A percentile compares a stretch with the other conserved stretches of the same genome.
phyloP scores from a whole-genome alignment of 148 eudicot species.

The Spergularia bocconei region DNA sequence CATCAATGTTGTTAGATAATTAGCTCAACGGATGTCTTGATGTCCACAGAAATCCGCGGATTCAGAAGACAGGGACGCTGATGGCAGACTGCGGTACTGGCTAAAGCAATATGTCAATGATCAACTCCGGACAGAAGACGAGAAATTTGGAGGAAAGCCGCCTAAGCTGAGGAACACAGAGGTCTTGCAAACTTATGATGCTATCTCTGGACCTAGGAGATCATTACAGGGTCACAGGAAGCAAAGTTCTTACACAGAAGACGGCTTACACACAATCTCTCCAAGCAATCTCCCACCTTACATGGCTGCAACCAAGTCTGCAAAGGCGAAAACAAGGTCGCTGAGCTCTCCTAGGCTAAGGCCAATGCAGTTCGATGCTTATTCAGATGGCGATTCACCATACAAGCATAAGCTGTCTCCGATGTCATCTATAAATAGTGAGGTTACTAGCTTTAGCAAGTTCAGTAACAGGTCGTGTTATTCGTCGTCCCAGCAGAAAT shows the following conservation, averaged over 20 bases:
- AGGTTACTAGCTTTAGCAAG: slow-evolving; percentile 38
- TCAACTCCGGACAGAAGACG: slow-evolving; percentile 40
- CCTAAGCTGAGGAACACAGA: slow-evolving; percentile 24
- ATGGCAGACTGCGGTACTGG: slow-evolving; percentile 54
- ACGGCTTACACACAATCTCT: slow-evolving; percentile 32
- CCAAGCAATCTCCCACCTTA: slow-evolving; percentile 51
- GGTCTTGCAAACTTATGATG: slow-evolving; percentile 17
- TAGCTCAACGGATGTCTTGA: not conserved
- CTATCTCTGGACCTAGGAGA: slow-evolving; percentile 32
- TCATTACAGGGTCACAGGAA: slow-evolving; percentile 50
- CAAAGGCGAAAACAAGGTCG: slow-evolving; percentile 59
- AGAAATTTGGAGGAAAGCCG: slow-evolving; percentile 29
- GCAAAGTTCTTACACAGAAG: slow-evolving; percentile 44
- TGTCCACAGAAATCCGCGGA: slow-evolving; percentile 56
- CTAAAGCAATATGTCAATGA: slow-evolving; percentile 59
- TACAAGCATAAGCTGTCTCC: slow-evolving; percentile 62
- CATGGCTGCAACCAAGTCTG: slow-evolving; percentile 80
- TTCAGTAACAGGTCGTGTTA: slow-evolving; percentile 22
- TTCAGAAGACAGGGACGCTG: slow-evolving; percentile 42
- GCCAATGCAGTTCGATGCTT: slow-evolving; percentile 32
- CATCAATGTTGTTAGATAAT: not conserved
- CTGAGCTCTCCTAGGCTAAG: slow-evolving; percentile 59
- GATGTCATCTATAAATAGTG: slow-evolving; percentile 64
- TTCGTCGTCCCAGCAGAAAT: slow-evolving; percentile 36
- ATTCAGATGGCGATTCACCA: slow-evolving; percentile 60